Evolutionary conservation across 768 basidiomycete genomes (phyloP), one percentile per base, ranked within the genome.

Genomic region (Tephrocybe sp.): DNA sequence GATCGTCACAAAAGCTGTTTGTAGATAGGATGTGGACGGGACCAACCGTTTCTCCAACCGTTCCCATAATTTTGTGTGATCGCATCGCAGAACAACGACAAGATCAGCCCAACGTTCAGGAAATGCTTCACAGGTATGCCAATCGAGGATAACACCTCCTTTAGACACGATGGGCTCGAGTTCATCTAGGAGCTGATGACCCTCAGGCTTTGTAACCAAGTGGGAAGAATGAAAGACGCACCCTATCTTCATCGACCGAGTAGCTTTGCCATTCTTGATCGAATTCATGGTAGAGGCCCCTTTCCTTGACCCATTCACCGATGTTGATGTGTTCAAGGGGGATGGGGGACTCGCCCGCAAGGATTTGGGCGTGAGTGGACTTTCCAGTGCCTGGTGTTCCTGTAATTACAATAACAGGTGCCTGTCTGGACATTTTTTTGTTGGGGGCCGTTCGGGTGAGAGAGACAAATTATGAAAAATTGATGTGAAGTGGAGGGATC

Each of bases 31-130:
- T 11, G 49, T n/a, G 34, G 16, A 23, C 16, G 21, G 13, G 41
- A 58, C 79, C 43, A 45, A 93, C 97, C 97, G 76, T 64, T 85
- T 84, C 69, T 97, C 94, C 15, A 98, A 73, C 29, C 97, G 80
- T 11, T 90, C 83, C 91, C 97, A 98, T 23, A 99, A 69, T 50
- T 78, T 69, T 3, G 86, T 78, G 64, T 98, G 95, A 61, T 97
- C 77, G 59, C 94, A 97, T 10, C 86, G 82, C 7, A 98, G 71
- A 27, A 98, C 94, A 31, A 98, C 84, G 40, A 97, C 94, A 24
- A 98, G 77, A 69, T 99, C 97, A 19, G 88, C 77, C 97, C 97
- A 98, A 49, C 95, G 81, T 67, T 99, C 94, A 0, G 97, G 97
- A 58, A 94, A 99, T 29, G 84, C 68, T 54, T 93, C 93, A 68